Evolutionary conservation across 1,284 basidiomycete genomes (phyloP).

Genomic region (Neolentinus lepideus): DNA sequence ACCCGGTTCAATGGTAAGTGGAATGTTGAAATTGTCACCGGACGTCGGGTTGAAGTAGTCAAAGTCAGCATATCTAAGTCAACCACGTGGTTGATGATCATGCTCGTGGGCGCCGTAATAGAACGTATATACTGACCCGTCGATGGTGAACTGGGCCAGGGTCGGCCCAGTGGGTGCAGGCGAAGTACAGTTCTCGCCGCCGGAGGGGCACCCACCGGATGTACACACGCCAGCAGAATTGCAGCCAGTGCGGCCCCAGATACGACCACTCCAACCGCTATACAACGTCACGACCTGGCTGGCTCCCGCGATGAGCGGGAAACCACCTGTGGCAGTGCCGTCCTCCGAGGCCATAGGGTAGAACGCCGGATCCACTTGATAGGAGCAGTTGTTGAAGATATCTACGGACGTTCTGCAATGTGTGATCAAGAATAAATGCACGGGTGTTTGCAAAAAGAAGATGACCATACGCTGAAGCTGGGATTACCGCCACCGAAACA

Average conservation of each 20-base stretch:
- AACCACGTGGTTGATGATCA: not conserved
- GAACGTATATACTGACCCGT: not conserved
- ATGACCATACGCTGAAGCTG: not conserved
- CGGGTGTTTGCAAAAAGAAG: not conserved
- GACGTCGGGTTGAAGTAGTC: constrained; percentile 5
- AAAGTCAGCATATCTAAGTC: not conserved
- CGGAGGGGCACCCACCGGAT: constrained; percentile 2
- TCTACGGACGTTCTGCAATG: not conserved
- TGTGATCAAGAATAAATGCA: not conserved
- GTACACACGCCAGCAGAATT: constrained; percentile 3
- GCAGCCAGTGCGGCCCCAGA: constrained; percentile 8
- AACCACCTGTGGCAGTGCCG: constrained; percentile 1
- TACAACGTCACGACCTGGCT: not conserved
- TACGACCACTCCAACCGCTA: constrained; percentile 3
- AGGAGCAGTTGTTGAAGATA: constrained; percentile 4
- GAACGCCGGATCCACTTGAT: constrained; percentile 2
- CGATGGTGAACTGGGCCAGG: constrained; percentile 4
- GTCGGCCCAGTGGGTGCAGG: constrained; percentile 4
- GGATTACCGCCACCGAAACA: constrained; percentile 7
- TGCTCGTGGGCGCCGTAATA: not conserved
- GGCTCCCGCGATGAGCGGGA: constrained; percentile 1
- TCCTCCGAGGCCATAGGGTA: not conserved
- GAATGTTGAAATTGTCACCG: constrained; percentile 4
- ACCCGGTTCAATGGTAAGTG: constrained; percentile 1
- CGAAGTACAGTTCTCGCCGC: constrained; percentile 2